These are phyloP conservation scores for Asclepias syriaca DNA, from an alignment of 257 asterid genomes.

Conservation along the genomic window DNA sequence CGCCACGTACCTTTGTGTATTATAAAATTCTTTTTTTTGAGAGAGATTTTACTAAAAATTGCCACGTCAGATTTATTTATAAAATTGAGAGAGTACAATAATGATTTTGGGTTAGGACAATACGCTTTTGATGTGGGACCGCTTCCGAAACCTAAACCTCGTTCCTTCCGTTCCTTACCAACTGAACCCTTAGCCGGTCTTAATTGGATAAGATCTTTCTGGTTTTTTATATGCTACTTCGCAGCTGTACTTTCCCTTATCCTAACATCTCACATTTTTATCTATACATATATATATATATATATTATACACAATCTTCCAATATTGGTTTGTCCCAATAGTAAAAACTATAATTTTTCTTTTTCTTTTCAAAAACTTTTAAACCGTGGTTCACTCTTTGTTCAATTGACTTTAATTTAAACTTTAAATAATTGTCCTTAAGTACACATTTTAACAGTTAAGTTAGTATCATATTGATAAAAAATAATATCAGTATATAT, in stretches of 20 bases:
- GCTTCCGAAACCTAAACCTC: not conserved
- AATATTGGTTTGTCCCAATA: no score
- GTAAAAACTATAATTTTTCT: no score
- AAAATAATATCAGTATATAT: no score
- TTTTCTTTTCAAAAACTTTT: no score
- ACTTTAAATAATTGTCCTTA: no score
- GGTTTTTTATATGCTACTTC: not conserved
- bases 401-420: no score
- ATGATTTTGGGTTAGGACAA: not conserved
- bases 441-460: no score
- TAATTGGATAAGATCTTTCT: constrained; percentile 20
- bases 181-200: not conserved
- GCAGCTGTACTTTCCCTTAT: not conserved
- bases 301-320: no score
- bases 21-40: not conserved
- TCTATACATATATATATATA: no score
- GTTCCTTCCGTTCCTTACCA: constrained; percentile 8
- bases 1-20: constrained; percentile 9
- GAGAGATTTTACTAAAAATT: not conserved
- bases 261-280: no score
- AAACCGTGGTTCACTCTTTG: no score
- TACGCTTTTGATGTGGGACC: constrained; percentile 11
- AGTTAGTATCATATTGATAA: no score
- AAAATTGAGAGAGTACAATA: not conserved
- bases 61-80: not conserved